Conservation (phyloP, 345 rosid genomes). For the Barbarea vulgaris region DNA sequence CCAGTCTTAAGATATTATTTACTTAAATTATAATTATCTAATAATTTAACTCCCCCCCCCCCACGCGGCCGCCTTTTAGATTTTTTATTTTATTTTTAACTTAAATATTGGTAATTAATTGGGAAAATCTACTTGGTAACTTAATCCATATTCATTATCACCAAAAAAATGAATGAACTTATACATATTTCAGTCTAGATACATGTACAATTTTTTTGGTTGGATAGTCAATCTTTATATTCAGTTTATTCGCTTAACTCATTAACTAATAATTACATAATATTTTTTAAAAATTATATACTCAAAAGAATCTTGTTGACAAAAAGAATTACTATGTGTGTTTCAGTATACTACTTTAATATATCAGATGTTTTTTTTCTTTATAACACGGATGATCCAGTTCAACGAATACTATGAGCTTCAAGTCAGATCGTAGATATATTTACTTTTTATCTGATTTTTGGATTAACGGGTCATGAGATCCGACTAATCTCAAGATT, state of each 20-base stretch:
- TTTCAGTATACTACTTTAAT: no score
- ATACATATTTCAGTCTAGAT: background rate
- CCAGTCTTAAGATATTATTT: background rate
- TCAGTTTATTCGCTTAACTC: background rate
- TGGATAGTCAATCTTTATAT: background rate
- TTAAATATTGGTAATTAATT: background rate
- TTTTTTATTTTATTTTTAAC: background rate
- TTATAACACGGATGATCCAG: no score
- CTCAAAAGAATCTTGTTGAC: no score
- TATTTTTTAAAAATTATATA: background rate
- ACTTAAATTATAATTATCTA: background rate
- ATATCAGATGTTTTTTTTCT: no score
- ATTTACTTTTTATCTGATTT: no score
- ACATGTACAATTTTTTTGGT: background rate
- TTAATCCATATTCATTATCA: constrained; percentile 2
- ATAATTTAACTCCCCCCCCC: background rate
- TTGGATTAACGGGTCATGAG: no score
- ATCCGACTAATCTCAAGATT: no score
- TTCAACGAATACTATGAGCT: no score
- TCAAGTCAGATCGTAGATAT: no score
- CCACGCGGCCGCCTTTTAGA: background rate
- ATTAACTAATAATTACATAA: background rate
- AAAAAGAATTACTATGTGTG: no score
- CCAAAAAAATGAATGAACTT: background rate
- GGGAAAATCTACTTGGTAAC: background rate